Conservation (phyloP, 192 early-diverging fungal species). For the Allomyces arbusculus region DNA sequence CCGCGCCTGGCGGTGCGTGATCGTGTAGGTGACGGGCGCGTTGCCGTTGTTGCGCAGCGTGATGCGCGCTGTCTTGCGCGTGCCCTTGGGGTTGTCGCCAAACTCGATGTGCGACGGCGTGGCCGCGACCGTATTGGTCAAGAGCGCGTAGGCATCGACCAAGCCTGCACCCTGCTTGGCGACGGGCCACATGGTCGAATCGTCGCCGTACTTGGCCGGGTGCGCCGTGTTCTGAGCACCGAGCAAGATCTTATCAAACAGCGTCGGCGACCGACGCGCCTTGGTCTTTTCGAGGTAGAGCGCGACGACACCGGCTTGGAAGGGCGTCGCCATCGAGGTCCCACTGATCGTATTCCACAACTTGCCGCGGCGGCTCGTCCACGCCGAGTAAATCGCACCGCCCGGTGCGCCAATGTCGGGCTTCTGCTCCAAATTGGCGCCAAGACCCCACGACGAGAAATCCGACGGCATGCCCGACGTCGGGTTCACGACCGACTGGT, state of each 20-base stretch:
- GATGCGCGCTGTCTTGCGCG: conserved; percentile 7
- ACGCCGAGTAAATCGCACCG: conserved; percentile 24
- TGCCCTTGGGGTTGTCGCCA: conserved; percentile 14
- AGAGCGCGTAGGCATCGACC: conserved; percentile 20
- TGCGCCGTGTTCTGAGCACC: conserved; percentile 8
- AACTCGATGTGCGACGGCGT: conserved; percentile 24
- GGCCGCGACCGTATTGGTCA: conserved; percentile 13
- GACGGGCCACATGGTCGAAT: conserved; percentile 3
- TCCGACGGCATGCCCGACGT: conserved; percentile 39
- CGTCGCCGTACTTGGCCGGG: conserved; percentile 10
- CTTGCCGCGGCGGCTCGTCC: neutral
- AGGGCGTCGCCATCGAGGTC: conserved; percentile 45
- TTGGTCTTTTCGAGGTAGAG: conserved; percentile 14
- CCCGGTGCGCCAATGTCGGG: conserved; percentile 29
- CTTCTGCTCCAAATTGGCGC: conserved; percentile 41
- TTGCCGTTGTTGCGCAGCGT: conserved; percentile 19
- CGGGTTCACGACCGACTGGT: conserved; percentile 17
- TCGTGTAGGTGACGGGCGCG: conserved; percentile 8
- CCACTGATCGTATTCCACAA: conserved; percentile 15
- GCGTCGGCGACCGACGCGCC: neutral
- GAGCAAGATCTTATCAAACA: neutral
- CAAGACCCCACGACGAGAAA: conserved; percentile 57
- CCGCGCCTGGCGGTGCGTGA: conserved; percentile 12
- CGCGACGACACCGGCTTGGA: conserved; percentile 24
- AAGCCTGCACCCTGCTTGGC: conserved; percentile 29